Evolutionary conservation across 495 filamentous ascomycete genomes (phyloP), one percentile per base, ranked within the genome.

Genomic region (Annulohypoxylon stygium): DNA sequence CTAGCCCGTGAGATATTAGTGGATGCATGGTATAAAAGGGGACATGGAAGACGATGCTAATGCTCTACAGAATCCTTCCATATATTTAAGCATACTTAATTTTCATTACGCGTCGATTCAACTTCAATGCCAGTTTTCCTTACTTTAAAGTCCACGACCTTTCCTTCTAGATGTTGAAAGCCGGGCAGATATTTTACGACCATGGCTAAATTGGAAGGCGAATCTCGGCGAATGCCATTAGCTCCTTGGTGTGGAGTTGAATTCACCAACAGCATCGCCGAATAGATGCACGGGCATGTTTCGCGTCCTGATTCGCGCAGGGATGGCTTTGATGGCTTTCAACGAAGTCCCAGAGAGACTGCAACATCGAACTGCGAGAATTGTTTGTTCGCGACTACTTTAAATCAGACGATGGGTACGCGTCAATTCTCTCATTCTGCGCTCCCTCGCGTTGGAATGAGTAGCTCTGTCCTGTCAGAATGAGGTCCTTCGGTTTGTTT

Each of bases 221-320:
- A 74, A 36, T 39, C 11, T 69, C 16, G 71, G 71, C 47, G 26
- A 69, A 26, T 39, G 14, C 65, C 11, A n/a, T 62, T 51, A 39
- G 50, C 7, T 53, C 16, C 71, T 69, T 74, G 71, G 71, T 62
- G 50, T 26, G 58, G 23, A 23, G 43, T 51, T 23, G 6, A 16
- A 20, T 14, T 61, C 67, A 45, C 71, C 67, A 74, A 74, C 67
- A 25, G 43, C 9, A 60, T 58, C 43, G 11, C 25, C 23, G 61
- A 11, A 67, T 55, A 58, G 58, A 36, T 18, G 45, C 71, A 74
- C 71, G 71, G 61, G 71, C 36, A 25, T 48, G 59, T 34, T 68
- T 64, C 18, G 26, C 5, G 23, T 23, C 47, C 33, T 37, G 61
- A 70, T 67, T 30, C 10, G 11, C 58, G 36, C 67, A 59, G 41